Evolutionary conservation across 1,284 basidiomycete genomes (phyloP), one percentile per base, ranked within the genome.

Genomic region (Tylopilus sp.): DNA sequence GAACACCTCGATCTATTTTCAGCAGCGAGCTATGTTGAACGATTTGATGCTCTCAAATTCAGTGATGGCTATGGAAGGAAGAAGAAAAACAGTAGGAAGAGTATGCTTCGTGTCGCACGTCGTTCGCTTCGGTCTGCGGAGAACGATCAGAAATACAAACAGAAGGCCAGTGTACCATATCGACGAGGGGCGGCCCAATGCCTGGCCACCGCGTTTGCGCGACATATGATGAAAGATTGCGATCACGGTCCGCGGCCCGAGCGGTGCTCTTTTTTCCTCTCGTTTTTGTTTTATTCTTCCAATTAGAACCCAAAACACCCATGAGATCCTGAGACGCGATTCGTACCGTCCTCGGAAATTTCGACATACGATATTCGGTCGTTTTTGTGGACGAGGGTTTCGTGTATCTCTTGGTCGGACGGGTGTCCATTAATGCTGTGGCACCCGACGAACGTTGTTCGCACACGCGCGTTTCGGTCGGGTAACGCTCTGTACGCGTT

Each of bases 21-120:
- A 26, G 47, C 48, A 44, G 41, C 28, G 31, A 34, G 1, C 18
- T 12, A 36, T 34, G 41, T 19, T n/a, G n/a, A 29, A 29, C 44
- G 38, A 23, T 49, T 41, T 19, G 36, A 41, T 26, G 29, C 36
- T 16, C 19, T 64, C 51, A 59, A 61, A 65, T 61, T 61, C 48
- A 51, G 46, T 64, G 52, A 61, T 62, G 25, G 52, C 23, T 58
- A 61, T 65, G 60, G 60, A 64, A 56, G 59, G 51, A 41, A 41
- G 31, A 18, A 18, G 16, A 18, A 34, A 34, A 34, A 23, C 6
- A 33, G 31, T n/a, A n/a, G n/a, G n/a, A 18, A 25, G 9, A 30
- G 46, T 19, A 44, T 46, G 46, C 36, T 44, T 51, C 43, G 33
- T 10, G 33, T n/a, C 16, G 7, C n/a, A 3, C 33, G 16, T 10